These are phyloP conservation scores for Cryptococcus deneoformans DNA, from an alignment of 1,284 basidiomycete species.

Conservation along the genomic window DNA sequence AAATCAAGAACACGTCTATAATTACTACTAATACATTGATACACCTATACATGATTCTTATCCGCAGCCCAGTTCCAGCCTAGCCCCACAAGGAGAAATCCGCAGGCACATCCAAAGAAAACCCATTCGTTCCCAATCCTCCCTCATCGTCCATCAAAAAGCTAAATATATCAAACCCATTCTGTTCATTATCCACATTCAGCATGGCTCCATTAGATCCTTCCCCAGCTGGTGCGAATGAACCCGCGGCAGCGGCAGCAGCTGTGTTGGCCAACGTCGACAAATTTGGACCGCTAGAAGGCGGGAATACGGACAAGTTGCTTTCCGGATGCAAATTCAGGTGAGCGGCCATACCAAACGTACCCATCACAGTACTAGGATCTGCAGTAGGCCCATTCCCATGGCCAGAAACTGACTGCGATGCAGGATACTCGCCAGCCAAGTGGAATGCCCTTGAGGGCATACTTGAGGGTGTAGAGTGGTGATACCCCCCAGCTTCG, in stretches of 20 bases:
- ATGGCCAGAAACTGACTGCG: neutral
- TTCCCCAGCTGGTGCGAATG: constrained; percentile 2
- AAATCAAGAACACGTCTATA: too few relatives aligned
- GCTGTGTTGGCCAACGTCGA: neutral
- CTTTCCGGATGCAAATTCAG: neutral
- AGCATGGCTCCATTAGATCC: too few relatives aligned
- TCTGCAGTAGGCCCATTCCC: neutral
- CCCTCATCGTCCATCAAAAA: constrained; percentile 49
- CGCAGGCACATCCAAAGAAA: constrained; percentile 36
- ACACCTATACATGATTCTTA: too few relatives aligned
- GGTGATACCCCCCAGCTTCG: neutral
- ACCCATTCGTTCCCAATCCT: constrained; percentile 24
- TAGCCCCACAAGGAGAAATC: constrained; percentile 44
- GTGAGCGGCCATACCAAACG: constrained; percentile 26
- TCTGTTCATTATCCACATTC: constrained; percentile 1
- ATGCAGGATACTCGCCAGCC: neutral
- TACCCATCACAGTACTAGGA: constrained; percentile 8
- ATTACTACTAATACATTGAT: too few relatives aligned
- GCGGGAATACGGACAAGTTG: neutral
- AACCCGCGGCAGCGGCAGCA: neutral
- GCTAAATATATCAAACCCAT: constrained; percentile 39
- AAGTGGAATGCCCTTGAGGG: constrained; percentile 36
- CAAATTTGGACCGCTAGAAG: neutral
- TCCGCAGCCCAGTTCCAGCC: neutral
- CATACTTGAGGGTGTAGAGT: constrained; percentile 15